Conservation (phyloP, 192 early-diverging fungal species). For the Coemansia sp. region DNA sequence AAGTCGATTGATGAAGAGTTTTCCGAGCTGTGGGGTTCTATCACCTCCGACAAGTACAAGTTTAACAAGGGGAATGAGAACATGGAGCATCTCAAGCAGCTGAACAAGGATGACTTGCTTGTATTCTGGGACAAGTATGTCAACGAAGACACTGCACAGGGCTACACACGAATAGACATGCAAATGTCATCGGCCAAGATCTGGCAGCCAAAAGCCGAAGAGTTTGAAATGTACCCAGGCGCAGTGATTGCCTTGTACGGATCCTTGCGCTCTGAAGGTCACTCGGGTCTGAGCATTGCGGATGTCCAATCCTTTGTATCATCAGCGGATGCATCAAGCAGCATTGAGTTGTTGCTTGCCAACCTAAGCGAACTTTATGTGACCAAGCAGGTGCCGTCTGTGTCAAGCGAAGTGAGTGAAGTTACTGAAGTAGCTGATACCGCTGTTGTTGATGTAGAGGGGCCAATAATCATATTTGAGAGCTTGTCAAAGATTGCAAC, state of each 20-base stretch:
- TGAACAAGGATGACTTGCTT: constrained; percentile 33
- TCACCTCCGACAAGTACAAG: constrained; percentile 59
- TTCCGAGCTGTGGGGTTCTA: no score
- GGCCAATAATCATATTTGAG: background rate
- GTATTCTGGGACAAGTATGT: constrained; percentile 40
- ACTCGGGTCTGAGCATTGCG: background rate
- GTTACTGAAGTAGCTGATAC: background rate
- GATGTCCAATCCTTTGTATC: background rate
- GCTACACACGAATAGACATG: constrained; percentile 8
- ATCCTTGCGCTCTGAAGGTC: background rate
- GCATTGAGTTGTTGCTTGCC: background rate
- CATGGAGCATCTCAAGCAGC: constrained; percentile 6
- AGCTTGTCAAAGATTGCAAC: background rate
- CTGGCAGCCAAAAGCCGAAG: background rate
- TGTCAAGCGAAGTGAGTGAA: background rate
- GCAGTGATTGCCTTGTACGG: background rate
- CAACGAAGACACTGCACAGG: constrained; percentile 19
- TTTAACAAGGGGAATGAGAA: constrained; percentile 61
- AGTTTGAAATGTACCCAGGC: background rate
- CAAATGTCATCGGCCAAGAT: background rate
- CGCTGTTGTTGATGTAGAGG: background rate
- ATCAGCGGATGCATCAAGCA: background rate
- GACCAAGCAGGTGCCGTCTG: background rate
- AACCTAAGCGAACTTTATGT: background rate
- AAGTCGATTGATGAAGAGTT: constrained; percentile 74